Evolutionary conservation across 352 stramenopile species (phyloP).

Genomic region (Phytophthora tubulina): DNA sequence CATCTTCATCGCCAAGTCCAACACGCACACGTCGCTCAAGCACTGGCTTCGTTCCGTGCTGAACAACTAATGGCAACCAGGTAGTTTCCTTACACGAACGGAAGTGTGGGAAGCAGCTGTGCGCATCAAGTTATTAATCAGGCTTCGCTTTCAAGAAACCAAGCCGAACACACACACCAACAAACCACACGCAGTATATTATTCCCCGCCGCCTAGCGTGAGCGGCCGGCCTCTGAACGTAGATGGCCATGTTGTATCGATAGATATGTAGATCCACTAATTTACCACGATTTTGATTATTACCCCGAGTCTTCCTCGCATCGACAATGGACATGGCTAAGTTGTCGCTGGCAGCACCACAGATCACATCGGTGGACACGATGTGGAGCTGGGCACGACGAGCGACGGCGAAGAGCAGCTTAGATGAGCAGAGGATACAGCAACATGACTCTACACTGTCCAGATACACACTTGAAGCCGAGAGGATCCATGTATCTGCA

Average conservation of each 20-base stretch:
- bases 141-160: constrained; percentile 16
- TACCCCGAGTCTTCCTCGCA: constrained; percentile 12
- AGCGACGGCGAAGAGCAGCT: constrained; percentile 8
- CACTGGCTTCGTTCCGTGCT: constrained; percentile 77
- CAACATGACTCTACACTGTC: constrained; percentile 30
- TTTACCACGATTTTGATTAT: constrained; percentile 53
- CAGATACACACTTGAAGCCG: constrained; percentile 3
- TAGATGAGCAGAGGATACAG: constrained; percentile 36
- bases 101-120: constrained; percentile 26
- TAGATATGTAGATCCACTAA: constrained; percentile 49
- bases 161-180: constrained; percentile 4
- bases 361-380: constrained; percentile 5
- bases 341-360: too few relatives aligned
- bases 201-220: constrained; percentile 14
- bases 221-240: constrained; percentile 15
- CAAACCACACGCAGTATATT: constrained; percentile 39
- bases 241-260: constrained; percentile 32
- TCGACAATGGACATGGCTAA: constrained; percentile 15
- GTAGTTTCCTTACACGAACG: constrained; percentile 18
- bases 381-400: constrained; percentile 6
- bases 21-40: constrained; percentile 76
- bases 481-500: constrained; percentile 33
- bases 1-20: constrained; percentile 75
- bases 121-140: constrained; percentile 34
- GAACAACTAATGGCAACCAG: constrained; percentile 45